Evolutionary conservation across 78 protist genomes (phyloP), one percentile per base, ranked within the genome.

Genomic region (Paratrimastix pyriformis): DNA sequence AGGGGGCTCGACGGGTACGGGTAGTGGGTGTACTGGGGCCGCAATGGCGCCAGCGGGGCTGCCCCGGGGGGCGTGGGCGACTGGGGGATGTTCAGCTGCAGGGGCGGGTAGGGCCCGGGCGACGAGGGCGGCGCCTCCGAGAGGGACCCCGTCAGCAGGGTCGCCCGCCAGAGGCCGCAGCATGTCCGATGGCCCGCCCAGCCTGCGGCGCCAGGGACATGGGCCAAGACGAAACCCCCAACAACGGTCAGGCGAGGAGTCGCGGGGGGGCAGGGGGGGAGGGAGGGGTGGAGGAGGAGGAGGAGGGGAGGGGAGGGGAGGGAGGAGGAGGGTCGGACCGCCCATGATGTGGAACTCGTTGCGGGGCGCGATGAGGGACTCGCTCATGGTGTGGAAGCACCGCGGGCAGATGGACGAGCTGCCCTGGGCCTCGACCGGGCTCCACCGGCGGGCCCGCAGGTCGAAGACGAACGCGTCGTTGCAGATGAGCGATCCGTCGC

Each of bases 131-230:
- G 29, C 21, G 42, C 24, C 18, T 62, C 15, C 18, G 68, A n/a
- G 42, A n/a, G 11, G 26, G 15, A 15, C 13, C 39, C 13, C 29
- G 26, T 15, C 45, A n/a, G 15, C 68, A 62, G 18, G 11, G 68
- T 62, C 68, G 68, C 68, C 21, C 15, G 13, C 68, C 68, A 62
- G 15, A 62, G 39, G 15, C 68, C 68, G 18, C 68, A 15, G 68
- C 68, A 62, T 33, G 68, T 62, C 15, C 68, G 68, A 33, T 62
- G 68, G 45, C 68, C 68, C 26, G 68, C 68, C 42, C 21, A 62
- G 11, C 68, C 68, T 35, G n/a, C n/a, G n/a, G n/a, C n/a, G n/a
- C n/a, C n/a, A n/a, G n/a, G n/a, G n/a, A n/a, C n/a, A n/a, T n/a
- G n/a, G n/a, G n/a, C n/a, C n/a, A n/a, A n/a, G n/a, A n/a, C n/a